Conservation (phyloP, 768 basidiomycete genomes). For the Suillus clintonianus region DNA sequence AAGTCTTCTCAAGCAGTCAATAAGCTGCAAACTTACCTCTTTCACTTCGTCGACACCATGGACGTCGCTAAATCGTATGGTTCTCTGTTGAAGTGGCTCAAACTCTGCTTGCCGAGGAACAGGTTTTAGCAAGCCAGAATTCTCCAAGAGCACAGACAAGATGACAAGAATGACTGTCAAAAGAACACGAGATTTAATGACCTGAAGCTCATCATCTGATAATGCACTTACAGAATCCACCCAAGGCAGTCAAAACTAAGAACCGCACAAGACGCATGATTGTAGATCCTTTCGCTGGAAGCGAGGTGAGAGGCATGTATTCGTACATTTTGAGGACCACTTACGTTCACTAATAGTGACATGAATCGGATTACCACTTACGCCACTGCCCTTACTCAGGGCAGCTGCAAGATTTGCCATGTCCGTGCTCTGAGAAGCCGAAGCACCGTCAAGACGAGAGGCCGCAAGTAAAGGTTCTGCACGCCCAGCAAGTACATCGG, state of each 20-base stretch:
- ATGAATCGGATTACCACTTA: conserved; percentile 63
- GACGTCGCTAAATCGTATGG: conserved; percentile 91
- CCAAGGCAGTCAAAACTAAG: conserved; percentile 53
- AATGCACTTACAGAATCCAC: conserved; percentile 63
- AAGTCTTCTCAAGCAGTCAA: neutral
- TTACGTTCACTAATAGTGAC: conserved; percentile 83
- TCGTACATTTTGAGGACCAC: conserved; percentile 26
- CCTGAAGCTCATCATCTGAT: neutral
- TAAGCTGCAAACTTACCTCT: conserved; percentile 49
- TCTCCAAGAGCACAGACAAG: conserved; percentile 88
- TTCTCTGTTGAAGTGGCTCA: conserved; percentile 76
- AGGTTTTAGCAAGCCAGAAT: conserved; percentile 89
- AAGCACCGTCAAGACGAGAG: conserved; percentile 1
- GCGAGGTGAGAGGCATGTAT: conserved; percentile 1
- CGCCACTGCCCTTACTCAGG: conserved; percentile 44
- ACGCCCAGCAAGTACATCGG: conserved; percentile 37
- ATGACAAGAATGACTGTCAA: conserved; percentile 76
- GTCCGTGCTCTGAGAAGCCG: conserved; percentile 24
- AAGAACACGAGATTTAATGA: neutral
- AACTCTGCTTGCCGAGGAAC: conserved; percentile 82
- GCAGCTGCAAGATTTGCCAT: conserved; percentile 45
- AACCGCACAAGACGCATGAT: conserved; percentile 65
- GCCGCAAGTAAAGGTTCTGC: conserved; percentile 7
- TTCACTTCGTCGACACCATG: conserved; percentile 98
- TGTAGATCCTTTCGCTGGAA: conserved; percentile 68